Percentiles rank a stretch among this genome's conserved stretches.
Conservation (phyloP, 495 filamentous ascomycete genomes). For the Talaromyces liani region DNA sequence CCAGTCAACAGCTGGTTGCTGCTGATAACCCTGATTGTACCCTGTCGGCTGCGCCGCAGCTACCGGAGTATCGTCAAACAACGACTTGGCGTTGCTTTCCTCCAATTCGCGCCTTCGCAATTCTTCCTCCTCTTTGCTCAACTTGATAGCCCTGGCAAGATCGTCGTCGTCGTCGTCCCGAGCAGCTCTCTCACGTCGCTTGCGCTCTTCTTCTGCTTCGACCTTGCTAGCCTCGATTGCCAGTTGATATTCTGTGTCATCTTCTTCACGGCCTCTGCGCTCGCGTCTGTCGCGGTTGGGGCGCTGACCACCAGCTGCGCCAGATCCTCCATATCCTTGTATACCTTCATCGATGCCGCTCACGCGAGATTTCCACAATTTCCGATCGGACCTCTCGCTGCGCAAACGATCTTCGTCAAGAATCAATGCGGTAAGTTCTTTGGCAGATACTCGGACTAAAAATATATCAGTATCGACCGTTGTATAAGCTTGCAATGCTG, state of each 20-base stretch:
- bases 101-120: slow-evolving; percentile 82
- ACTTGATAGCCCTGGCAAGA: slow-evolving; percentile 88
- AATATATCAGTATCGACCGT: slow-evolving; percentile 11
- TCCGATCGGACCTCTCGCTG: slow-evolving; percentile 83
- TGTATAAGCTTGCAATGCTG: slow-evolving; percentile 12
- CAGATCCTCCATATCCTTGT: slow-evolving; percentile 29
- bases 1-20: slow-evolving; percentile 92
- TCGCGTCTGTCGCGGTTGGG: slow-evolving; percentile 35
- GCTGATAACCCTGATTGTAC: slow-evolving; percentile 94
- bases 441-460: slow-evolving; percentile 87
- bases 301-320: slow-evolving; percentile 29
- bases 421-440: slow-evolving; percentile 91
- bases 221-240: slow-evolving; percentile 95
- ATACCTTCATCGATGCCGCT: slow-evolving; percentile 81
- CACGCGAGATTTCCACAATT: slow-evolving; percentile 93
- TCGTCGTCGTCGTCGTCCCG: slow-evolving; percentile 66
- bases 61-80: slow-evolving; percentile 78
- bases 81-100: slow-evolving; percentile 73
- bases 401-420: slow-evolving; percentile 92
- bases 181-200: slow-evolving; percentile 51
- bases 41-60: slow-evolving; percentile 71
- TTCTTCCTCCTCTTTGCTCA: slow-evolving; percentile 93
- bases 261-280: slow-evolving; percentile 56
- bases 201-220: slow-evolving; percentile 90
- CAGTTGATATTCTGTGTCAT: slow-evolving; percentile 86